Conservation (phyloP, 2,329 filamentous ascomycete genomes). For the Didymella keratinophila region DNA sequence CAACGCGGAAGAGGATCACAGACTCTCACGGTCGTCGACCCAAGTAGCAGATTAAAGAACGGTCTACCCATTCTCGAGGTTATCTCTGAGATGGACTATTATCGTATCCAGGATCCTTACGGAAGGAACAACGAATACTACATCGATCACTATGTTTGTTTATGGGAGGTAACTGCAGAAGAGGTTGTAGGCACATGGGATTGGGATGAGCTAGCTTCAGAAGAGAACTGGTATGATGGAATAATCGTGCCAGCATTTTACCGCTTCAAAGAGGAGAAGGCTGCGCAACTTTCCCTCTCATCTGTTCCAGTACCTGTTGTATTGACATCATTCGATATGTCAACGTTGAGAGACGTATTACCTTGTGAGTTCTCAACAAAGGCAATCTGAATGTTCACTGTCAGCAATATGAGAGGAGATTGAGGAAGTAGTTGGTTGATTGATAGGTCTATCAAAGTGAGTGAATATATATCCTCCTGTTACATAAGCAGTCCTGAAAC, state of each 20-base stretch:
- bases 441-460: not conserved
- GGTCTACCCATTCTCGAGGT: slow-evolving; percentile 26
- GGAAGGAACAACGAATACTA: slow-evolving; percentile 14
- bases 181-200: slow-evolving; percentile 24
- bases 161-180: slow-evolving; percentile 28
- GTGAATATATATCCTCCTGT: not conserved
- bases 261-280: not conserved
- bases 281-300: not conserved
- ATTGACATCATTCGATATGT: not conserved
- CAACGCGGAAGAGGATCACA: slow-evolving; percentile 7
- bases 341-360: no score
- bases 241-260: slow-evolving; percentile 20
- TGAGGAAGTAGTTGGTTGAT: not conserved
- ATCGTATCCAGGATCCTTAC: slow-evolving; percentile 23
- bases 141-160: slow-evolving; percentile 27
- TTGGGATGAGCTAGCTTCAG: slow-evolving; percentile 18
- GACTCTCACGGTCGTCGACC: slow-evolving; percentile 24
- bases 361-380: no score
- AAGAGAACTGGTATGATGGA: slow-evolving; percentile 24
- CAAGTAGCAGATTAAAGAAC: slow-evolving; percentile 15
- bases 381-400: no score
- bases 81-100: slow-evolving; percentile 22
- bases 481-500: not conserved
- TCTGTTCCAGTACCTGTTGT: not conserved
- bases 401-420: slow-evolving; percentile 1